Evolutionary conservation across 1,284 basidiomycete genomes (phyloP).

Genomic region (Trametes pubescens): DNA sequence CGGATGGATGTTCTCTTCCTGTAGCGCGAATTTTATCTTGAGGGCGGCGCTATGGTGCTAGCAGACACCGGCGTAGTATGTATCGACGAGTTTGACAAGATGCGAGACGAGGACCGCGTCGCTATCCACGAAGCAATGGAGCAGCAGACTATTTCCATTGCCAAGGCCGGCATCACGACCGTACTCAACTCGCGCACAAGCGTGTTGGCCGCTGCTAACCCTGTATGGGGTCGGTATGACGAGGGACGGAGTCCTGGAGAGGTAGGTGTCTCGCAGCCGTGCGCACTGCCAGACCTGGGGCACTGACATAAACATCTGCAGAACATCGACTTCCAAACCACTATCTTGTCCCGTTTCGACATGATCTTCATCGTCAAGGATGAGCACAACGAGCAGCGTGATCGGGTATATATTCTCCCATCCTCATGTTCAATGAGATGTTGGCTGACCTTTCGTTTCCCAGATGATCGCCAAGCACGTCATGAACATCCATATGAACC

Average conservation of each 20-base stretch:
- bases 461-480: conserved; percentile 97
- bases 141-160: conserved; percentile 99
- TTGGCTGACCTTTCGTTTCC: conserved; percentile 6
- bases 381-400: conserved; percentile 95
- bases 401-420: conserved; percentile 68
- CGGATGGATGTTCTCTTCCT: background rate
- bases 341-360: conserved; percentile 97
- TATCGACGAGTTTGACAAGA: conserved; percentile 99
- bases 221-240: conserved; percentile 98
- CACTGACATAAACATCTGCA: conserved; percentile 40
- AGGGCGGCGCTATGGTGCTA: conserved; percentile 99
- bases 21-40: conserved; percentile 97
- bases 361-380: conserved; percentile 99
- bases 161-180: conserved; percentile 99
- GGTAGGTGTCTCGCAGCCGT: conserved; percentile 49
- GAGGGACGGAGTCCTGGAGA: conserved; percentile 98
- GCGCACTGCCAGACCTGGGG: background rate
- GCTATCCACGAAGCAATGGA: conserved; percentile 99
- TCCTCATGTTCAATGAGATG: background rate
- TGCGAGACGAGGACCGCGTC: conserved; percentile 98
- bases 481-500: conserved; percentile 99
- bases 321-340: conserved; percentile 99
- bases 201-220: conserved; percentile 98
- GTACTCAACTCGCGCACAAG: conserved; percentile 97
- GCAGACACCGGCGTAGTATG: conserved; percentile 99